phyloP scores from a whole-genome alignment of 441 rosid genomes.

The Brassica balearica region DNA sequence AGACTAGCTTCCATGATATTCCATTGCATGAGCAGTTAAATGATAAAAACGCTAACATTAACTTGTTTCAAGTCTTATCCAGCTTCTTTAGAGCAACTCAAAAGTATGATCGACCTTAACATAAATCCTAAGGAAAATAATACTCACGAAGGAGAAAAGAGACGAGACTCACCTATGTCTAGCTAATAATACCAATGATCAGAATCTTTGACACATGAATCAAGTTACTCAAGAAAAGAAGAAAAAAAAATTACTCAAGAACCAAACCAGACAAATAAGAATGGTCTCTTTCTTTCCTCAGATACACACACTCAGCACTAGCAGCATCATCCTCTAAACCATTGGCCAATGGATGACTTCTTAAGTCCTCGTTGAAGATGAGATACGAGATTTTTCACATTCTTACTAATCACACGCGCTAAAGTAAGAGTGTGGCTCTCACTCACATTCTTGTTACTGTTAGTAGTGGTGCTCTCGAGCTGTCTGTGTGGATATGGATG shows the following conservation, averaged over 20 bases:
- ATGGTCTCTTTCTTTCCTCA: conserved; percentile 1
- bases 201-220: conserved; percentile 9
- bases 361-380: conserved; percentile 31
- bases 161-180: too few species aligned
- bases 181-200: too few species aligned
- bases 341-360: conserved; percentile 35
- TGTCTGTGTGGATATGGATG: conserved; percentile 29
- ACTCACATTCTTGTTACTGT: conserved; percentile 1
- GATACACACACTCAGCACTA: conserved; percentile 9
- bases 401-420: conserved; percentile 24
- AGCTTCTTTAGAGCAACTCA: too few species aligned
- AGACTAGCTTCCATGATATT: too few species aligned
- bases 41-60: too few species aligned
- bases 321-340: conserved; percentile 19
- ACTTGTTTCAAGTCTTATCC: too few species aligned
- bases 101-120: too few species aligned
- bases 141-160: too few species aligned
- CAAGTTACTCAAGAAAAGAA: neutral
- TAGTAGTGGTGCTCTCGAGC: conserved; percentile 28
- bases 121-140: too few species aligned
- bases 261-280: neutral
- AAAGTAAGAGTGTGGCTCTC: neutral
- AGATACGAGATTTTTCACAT: conserved; percentile 28
- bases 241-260: neutral
- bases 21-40: too few species aligned